Conservation (phyloP, 176 grass and related monocot species). For the Oryza rufipogon region DNA sequence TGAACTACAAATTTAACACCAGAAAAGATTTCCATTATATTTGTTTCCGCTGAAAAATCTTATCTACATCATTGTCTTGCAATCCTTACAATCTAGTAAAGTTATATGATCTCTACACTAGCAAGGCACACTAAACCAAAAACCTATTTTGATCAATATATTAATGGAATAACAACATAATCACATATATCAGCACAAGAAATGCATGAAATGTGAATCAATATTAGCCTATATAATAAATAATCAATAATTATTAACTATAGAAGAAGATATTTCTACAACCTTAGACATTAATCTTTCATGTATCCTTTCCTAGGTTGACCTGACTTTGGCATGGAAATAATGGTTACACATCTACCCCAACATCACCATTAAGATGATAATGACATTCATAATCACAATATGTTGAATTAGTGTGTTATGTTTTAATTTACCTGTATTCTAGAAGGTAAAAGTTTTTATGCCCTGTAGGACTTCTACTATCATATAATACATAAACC, state of each 20-base stretch:
- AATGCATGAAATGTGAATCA: slow-evolving; percentile 9
- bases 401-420: background rate
- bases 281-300: slow-evolving; percentile 5
- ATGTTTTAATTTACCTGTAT: background rate
- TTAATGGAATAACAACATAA: background rate
- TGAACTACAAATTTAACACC: slow-evolving; percentile 5
- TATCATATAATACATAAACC: background rate
- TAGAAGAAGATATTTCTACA: slow-evolving; percentile 9
- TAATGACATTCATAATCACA: background rate
- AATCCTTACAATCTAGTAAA: background rate
- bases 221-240: background rate
- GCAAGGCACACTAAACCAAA: slow-evolving; percentile 16
- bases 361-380: slow-evolving; percentile 16
- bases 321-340: background rate
- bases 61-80: background rate
- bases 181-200: background rate
- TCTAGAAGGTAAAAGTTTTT: background rate
- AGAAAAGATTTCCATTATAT: background rate
- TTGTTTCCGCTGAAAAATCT: background rate
- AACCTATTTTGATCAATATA: slow-evolving; percentile 2
- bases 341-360: background rate
- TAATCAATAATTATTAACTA: background rate
- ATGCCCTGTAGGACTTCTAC: background rate
- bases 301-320: background rate
- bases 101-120: background rate